These are phyloP conservation scores for Heliosperma pusillum DNA, from an alignment of 148 eudicot species.

Conservation along the genomic window DNA sequence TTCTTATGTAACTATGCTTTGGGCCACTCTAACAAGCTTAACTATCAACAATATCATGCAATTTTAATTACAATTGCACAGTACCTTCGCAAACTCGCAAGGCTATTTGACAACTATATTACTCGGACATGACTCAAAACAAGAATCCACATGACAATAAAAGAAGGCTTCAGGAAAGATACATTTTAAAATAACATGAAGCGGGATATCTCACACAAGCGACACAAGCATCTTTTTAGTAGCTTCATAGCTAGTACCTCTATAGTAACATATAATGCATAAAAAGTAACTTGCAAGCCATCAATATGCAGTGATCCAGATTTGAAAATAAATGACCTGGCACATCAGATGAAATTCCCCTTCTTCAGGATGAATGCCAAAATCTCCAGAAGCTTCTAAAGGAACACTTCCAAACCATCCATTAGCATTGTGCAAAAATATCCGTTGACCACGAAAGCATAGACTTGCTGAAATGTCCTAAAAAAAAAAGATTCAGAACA, in stretches of 20 bases:
- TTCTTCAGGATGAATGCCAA: slow-evolving; percentile 95
- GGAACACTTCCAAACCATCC: slow-evolving; percentile 96
- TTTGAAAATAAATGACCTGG: slow-evolving; percentile 54
- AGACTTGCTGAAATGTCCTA: slow-evolving; percentile 76
- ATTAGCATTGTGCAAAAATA: slow-evolving; percentile 91
- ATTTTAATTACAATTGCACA: neutral
- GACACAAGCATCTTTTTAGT: neutral
- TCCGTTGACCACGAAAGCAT: slow-evolving; percentile 90
- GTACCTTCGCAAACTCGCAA: neutral
- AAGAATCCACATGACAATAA: neutral
- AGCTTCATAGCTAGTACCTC: neutral
- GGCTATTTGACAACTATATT: neutral
- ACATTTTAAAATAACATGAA: neutral
- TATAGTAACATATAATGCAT: neutral
- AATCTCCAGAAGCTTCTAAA: slow-evolving; percentile 98
- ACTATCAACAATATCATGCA: neutral
- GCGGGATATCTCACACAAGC: neutral
- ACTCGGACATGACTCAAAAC: neutral
- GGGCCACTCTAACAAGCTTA: neutral
- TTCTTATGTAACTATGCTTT: neutral
- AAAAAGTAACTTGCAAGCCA: slow-evolving; percentile 5
- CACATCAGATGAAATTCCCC: slow-evolving; percentile 99
- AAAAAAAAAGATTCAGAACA: slow-evolving; percentile 12
- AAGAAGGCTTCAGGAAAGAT: neutral
- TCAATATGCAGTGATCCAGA: slow-evolving; percentile 14